A percentile compares a stretch with the other conserved stretches of the same genome.
These are phyloP conservation scores for Penicillium sp. DNA, from an alignment of 2,329 filamentous ascomycete genomes.

Conservation along the genomic window DNA sequence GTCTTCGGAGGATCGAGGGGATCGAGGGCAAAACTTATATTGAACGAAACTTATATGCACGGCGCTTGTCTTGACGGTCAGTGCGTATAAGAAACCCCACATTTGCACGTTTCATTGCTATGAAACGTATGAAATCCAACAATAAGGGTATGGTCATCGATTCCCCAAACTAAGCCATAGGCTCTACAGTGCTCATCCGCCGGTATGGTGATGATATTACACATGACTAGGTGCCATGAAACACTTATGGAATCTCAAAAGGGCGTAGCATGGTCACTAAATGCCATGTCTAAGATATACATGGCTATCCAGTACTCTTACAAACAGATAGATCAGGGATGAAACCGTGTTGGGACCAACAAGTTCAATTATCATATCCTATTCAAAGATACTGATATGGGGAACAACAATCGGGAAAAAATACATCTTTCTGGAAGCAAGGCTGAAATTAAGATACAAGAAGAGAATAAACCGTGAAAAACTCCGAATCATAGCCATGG, in stretches of 20 bases:
- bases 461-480: conserved; percentile 4
- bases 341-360: background rate
- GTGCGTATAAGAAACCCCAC: background rate
- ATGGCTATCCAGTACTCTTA: background rate
- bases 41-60: background rate
- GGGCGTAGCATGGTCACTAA: background rate
- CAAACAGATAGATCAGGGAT: background rate
- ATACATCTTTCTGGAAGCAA: conserved; percentile 11
- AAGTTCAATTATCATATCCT: conserved; percentile 6
- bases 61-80: background rate
- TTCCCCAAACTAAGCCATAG: no score
- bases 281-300: background rate
- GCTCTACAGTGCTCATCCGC: background rate
- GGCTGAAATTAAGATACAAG: conserved; percentile 10
- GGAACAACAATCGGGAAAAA: conserved; percentile 3
- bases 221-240: background rate
- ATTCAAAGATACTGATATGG: conserved; percentile 4
- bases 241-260: background rate
- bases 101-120: background rate
- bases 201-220: background rate
- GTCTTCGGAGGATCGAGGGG: background rate
- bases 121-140: background rate
- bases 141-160: background rate
- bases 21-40: background rate
- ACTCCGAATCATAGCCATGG: conserved; percentile 7